Percentiles rank a stretch among this genome's conserved stretches.
Conservation (phyloP, 371 early-diverging fungal species). For the Lichtheimia ramosa region DNA sequence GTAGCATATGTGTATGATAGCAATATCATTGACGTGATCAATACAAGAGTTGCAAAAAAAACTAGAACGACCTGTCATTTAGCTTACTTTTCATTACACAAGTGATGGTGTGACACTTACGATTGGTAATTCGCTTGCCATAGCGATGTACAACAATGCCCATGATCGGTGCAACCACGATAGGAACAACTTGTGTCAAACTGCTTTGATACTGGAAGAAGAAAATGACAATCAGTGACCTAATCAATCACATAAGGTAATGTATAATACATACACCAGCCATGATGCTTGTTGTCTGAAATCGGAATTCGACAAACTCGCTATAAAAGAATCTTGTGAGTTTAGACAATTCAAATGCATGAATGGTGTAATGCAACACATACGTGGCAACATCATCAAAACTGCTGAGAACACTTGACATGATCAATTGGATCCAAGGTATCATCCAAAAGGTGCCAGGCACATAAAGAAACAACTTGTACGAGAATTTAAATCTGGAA, state of each 20-base stretch:
- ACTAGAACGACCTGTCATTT: conserved; percentile 13
- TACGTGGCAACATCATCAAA: conserved; percentile 53
- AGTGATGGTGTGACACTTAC: conserved; percentile 18
- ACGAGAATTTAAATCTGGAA: conserved; percentile 24
- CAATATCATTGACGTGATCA: conserved; percentile 35
- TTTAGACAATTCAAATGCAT: background rate
- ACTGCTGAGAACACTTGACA: conserved; percentile 49
- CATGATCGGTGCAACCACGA: conserved; percentile 50
- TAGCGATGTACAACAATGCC: conserved; percentile 55
- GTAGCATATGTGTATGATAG: conserved; percentile 34
- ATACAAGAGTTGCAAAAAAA: conserved; percentile 32
- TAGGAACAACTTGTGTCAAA: conserved; percentile 54
- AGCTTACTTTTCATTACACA: background rate
- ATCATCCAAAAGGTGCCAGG: conserved; percentile 51
- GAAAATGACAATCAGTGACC: background rate
- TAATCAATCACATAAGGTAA: too few species aligned
- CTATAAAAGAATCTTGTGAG: conserved; percentile 13
- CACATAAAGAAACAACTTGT: conserved; percentile 24
- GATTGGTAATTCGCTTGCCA: conserved; percentile 45
- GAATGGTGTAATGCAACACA: background rate
- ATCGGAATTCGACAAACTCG: conserved; percentile 47
- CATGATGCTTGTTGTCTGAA: conserved; percentile 39
- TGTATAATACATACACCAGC: conserved; percentile 35
- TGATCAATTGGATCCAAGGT: conserved; percentile 41
- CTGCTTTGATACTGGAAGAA: conserved; percentile 50